Evolutionary conservation across 768 basidiomycete genomes (phyloP).

Genomic region (Leccinum aurantiacum): DNA sequence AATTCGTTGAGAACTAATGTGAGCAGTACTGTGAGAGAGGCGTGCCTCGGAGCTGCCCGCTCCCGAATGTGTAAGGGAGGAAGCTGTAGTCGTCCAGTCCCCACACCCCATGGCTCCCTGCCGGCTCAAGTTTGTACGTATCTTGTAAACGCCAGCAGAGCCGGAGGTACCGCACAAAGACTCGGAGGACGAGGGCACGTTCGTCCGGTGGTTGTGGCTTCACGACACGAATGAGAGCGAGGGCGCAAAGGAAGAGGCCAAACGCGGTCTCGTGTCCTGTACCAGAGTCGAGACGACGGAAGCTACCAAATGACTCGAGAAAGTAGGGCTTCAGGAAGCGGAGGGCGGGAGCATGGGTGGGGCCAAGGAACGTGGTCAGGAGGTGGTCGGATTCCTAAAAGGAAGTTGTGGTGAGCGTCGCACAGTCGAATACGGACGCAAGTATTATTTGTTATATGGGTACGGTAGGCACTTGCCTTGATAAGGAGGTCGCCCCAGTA

Average conservation of each 20-base stretch:
- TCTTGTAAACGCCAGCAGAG: conserved; percentile 88
- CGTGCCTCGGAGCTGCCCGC: conserved; percentile 80
- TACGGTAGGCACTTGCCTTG: conserved; percentile 49
- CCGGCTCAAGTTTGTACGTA: conserved; percentile 88
- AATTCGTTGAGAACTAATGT: conserved; percentile 4
- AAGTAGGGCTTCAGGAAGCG: conserved; percentile 79
- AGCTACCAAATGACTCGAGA: conserved; percentile 83
- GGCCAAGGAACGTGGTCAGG: conserved; percentile 48
- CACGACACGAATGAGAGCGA: conserved; percentile 69
- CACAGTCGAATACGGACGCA: neutral
- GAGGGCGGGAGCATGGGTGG: conserved; percentile 42
- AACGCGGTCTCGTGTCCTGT: conserved; percentile 95
- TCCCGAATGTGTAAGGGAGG: conserved; percentile 88
- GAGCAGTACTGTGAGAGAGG: neutral
- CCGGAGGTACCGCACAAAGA: conserved; percentile 76
- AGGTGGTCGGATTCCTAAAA: conserved; percentile 54
- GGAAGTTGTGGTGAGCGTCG: neutral
- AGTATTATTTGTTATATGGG: neutral
- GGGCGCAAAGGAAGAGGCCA: conserved; percentile 69
- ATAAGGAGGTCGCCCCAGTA: conserved; percentile 76
- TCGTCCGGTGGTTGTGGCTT: conserved; percentile 60
- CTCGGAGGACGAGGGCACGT: conserved; percentile 51
- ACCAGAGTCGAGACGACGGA: conserved; percentile 91
- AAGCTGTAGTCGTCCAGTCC: conserved; percentile 92
- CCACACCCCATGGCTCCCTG: conserved; percentile 98